Evolutionary conservation across 73 alveolate genomes (phyloP).

Genomic region (Paramecium biaurelia): DNA sequence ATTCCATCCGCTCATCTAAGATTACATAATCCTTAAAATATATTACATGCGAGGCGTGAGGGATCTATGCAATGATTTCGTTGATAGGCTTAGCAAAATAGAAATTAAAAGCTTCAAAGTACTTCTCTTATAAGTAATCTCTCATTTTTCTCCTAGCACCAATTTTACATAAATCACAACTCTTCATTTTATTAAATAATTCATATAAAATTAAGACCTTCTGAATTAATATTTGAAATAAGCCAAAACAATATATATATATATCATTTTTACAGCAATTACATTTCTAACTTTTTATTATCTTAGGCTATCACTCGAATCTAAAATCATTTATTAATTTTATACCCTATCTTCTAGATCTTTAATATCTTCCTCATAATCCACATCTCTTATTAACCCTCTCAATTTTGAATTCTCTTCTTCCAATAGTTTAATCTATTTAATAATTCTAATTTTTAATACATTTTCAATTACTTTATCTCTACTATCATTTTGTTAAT

Average conservation of each 20-base stretch:
- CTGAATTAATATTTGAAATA: neutral
- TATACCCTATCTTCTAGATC: constrained; percentile 33
- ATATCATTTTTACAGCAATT: neutral
- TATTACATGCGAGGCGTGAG: constrained; percentile 40
- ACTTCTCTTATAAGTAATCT: neutral
- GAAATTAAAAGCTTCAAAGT: constrained; percentile 48
- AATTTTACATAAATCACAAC: neutral
- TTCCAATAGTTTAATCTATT: neutral
- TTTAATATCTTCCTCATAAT: neutral
- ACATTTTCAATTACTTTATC: neutral
- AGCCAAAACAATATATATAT: neutral
- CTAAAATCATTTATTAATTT: neutral
- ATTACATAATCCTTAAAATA: constrained; percentile 46
- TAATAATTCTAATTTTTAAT: neutral
- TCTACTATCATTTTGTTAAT: neutral
- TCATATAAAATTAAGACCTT: neutral
- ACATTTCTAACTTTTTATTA: neutral
- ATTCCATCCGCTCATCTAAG: constrained; percentile 34
- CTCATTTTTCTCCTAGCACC: neutral
- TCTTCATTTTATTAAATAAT: neutral
- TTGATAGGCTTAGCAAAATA: constrained; percentile 44
- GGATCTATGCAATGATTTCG: constrained; percentile 25
- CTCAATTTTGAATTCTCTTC: neutral
- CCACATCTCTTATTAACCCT: neutral
- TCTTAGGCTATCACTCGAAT: constrained; percentile 25